These are phyloP conservation scores for Euphorbia schlechtendalii DNA, from an alignment of 441 rosid species.

Conservation along the genomic window DNA sequence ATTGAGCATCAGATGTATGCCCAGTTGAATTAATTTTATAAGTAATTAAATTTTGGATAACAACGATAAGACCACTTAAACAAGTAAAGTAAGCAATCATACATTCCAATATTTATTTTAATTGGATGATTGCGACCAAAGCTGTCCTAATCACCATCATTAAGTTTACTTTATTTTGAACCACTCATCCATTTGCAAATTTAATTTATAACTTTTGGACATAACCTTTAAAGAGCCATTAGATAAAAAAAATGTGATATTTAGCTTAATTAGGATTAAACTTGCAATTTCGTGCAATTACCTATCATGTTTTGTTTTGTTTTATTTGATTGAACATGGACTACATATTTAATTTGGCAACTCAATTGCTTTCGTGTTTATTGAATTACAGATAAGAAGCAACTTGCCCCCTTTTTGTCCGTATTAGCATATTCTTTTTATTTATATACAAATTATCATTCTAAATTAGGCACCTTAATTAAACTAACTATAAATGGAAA, in stretches of 20 bases:
- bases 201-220: background rate
- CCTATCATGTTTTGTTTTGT: background rate
- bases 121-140: slow-evolving; percentile 1
- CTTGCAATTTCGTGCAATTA: background rate
- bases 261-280: background rate
- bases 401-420: background rate
- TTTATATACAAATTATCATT: too few relatives aligned
- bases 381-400: background rate
- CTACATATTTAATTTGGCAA: background rate
- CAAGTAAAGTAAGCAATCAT: background rate
- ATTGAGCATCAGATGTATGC: background rate
- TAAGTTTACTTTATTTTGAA: background rate
- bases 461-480: background rate
- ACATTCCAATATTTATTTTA: background rate
- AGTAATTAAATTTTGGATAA: background rate
- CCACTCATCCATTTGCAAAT: background rate
- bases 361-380: background rate
- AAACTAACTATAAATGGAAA: background rate
- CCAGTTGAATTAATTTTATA: background rate
- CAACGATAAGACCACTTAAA: background rate
- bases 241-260: too few relatives aligned
- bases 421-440: background rate
- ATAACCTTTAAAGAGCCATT: background rate
- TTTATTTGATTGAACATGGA: background rate
- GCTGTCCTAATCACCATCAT: background rate